These are phyloP conservation scores for Ophiostoma sp. DNA, from an alignment of 2,329 filamentous ascomycete genomes.

Conservation along the genomic window DNA sequence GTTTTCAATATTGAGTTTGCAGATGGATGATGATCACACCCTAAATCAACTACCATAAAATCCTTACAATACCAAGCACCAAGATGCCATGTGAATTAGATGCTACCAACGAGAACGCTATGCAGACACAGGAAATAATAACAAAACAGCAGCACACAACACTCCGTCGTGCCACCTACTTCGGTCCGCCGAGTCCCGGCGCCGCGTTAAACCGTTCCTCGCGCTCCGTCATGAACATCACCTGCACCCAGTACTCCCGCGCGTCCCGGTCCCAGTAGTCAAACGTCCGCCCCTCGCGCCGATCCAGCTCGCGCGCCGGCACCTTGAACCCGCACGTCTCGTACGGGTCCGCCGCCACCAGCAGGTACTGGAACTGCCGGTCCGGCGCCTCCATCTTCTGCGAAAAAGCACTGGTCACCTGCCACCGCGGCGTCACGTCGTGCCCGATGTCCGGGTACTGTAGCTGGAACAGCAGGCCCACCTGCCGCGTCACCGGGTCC, in stretches of 20 bases:
- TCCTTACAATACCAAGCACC: no score
- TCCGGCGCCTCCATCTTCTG: conserved; percentile 94
- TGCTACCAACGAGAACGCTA: neutral
- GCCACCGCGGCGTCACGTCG: conserved; percentile 71
- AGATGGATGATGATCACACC: no score
- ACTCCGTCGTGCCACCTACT: neutral
- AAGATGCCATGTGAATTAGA: no score
- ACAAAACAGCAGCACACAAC: neutral
- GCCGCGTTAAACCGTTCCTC: conserved; percentile 56
- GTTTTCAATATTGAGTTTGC: no score
- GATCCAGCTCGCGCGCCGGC: conserved; percentile 86
- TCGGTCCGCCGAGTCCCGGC: neutral
- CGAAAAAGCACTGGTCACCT: conserved; percentile 97
- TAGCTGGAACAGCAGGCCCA: conserved; percentile 14
- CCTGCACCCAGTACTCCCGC: conserved; percentile 96
- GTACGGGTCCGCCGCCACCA: conserved; percentile 94
- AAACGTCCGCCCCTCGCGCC: conserved; percentile 82
- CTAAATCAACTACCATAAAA: no score
- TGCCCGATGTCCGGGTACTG: conserved; percentile 82
- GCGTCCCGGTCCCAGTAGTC: conserved; percentile 92
- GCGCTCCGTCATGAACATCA: conserved; percentile 97
- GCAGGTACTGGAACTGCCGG: conserved; percentile 87
- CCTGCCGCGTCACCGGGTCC: conserved; percentile 65
- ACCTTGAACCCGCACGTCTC: conserved; percentile 97
- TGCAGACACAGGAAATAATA: neutral